Base-by-base conservation (phyloP, 352 stramenopile genomes). In the Globisporangium cylindrosporum region DNA sequence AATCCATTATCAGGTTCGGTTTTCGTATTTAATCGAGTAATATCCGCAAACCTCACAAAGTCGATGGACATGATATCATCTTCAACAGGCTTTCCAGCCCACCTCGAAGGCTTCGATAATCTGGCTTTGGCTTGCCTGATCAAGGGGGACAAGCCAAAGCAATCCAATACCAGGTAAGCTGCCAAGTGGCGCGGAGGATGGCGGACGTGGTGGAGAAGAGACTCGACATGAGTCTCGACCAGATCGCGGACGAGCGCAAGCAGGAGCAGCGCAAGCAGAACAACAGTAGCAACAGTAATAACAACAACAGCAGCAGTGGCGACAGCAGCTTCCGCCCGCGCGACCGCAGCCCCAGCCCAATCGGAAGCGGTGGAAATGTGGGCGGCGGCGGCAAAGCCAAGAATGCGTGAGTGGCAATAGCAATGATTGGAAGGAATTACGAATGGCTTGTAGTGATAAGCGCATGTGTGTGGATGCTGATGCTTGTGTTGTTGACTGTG, bases 201-300 rank as follows among this genome's bases (percentile, higher is more conserved):
- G 72, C 69, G 43, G 78, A 83, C 63, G 71, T 76, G 48, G 78
- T 79, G 54, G 79, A 88, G 72, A 90, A 91, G 74, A 89, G 88
- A 72, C 76, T 91, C 48, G 76, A 84, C 66, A 93, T 91, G 84
- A 79, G 80, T 57, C 73, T 91, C 60, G 84, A 89, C 29, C 70
- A 89, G 54, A 93, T 90, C 67, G 76, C 75, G 22, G 65, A 86
- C 58, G 77, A 90, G 73, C 73, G 75, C 70, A 80, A 88, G 68
- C 62, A 64, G 32, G 69, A 81, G 56, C 41, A 54, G 29, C 51
- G 22, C 43, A 59, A 22, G 29, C 24, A 54, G 18, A 59, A 57
- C 41, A 56, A 10, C 38, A 62, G 24, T 38, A 18, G 43, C 25
- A 25, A 57, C n/a, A 51, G 43, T 32, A 59, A 10, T 32, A 46